Evolutionary conservation across 352 stramenopile species (phyloP), one percentile per base, ranked within the genome.

Genomic region (Pythium utonaiense): DNA sequence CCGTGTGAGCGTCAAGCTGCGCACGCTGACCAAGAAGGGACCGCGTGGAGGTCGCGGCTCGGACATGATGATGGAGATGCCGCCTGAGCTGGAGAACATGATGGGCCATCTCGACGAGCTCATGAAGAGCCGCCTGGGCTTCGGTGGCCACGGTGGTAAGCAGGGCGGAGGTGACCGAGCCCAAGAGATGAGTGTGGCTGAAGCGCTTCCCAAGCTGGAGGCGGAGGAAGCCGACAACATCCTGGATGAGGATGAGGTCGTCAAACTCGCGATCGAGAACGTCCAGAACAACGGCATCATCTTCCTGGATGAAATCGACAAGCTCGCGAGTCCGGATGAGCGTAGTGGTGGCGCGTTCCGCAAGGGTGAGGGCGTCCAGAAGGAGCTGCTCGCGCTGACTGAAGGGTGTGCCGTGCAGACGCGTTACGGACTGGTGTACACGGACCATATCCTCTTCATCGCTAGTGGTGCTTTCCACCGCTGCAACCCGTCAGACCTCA

Each of bases 231-330:
- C 80, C 5, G 81, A 89, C 28, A 68, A 73, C 0, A 88, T 91
- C 56, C 75, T 91, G 38, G 77, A 90, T 53, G 83, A 93, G 16
- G 80, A 90, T 27, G 78, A 89, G 30, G 77, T 93, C 24, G 70
- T 93, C 33, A 83, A 89, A 64, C 74, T 66, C 6, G 83, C 83
- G 5, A 65, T 93, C 42, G 80, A 91, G 57, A 89, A 86, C 56
- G 97, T 98, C 44, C 96, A 99, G 75, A 88, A 99, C 74, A 97
- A 95, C 62, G 97, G 97, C 24, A 99, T 99, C 72, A 96, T 99
- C 24, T 99, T 99, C 67, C 96, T 99, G 57, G 97, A 99, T 78
- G 97, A 99, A 73, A 98, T 99, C 53, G 97, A 99, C 77, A 99
- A 99, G 77, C 96, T 99, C 48, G 97, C 96, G 40, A 93, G 80